A percentile compares a stretch with the other conserved stretches of the same genome.
Evolutionary conservation across 2,329 filamentous ascomycete species (phyloP).

Genomic region (Cryphonectria nitschkei): DNA sequence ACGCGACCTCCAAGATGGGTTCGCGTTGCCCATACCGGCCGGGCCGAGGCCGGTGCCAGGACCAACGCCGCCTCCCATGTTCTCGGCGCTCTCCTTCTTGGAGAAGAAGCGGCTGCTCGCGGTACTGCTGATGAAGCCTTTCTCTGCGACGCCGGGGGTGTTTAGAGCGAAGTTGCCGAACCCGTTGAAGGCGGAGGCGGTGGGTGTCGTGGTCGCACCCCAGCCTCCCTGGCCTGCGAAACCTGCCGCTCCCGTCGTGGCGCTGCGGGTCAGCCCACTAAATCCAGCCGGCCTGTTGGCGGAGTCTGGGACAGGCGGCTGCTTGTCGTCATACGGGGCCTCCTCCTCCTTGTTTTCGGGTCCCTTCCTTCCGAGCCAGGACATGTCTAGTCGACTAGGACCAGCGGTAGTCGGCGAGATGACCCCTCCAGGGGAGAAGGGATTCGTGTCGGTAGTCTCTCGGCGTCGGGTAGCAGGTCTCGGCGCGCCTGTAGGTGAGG

Average conservation of each 20-base stretch:
- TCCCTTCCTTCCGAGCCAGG: constrained; percentile 59
- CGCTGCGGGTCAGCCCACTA: constrained; percentile 56
- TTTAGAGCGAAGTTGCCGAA: constrained; percentile 89
- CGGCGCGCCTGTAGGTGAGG: constrained; percentile 71
- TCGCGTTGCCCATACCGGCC: constrained; percentile 43
- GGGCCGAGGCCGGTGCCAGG: constrained; percentile 39
- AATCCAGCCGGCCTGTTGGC: constrained; percentile 44
- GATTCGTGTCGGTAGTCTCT: constrained; percentile 76
- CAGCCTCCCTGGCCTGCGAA: constrained; percentile 51
- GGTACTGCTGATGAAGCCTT: constrained; percentile 70
- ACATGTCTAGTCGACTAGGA: constrained; percentile 61
- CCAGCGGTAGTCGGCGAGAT: constrained; percentile 60
- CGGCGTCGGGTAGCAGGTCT: constrained; percentile 79
- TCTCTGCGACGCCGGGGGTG: constrained; percentile 65
- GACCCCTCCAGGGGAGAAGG: constrained; percentile 54
- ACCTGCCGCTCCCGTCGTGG: constrained; percentile 52
- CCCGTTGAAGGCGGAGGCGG: constrained; percentile 75
- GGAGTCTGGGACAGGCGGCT: constrained; percentile 35
- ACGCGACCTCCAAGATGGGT: constrained; percentile 60
- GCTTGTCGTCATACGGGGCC: constrained; percentile 53
- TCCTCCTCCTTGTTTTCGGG: constrained; percentile 60
- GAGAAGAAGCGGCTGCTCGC: constrained; percentile 63
- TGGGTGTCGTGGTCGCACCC: constrained; percentile 60
- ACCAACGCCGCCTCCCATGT: constrained; percentile 55
- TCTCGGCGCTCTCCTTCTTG: constrained; percentile 71